Evolutionary conservation across 306 rosid genomes (phyloP), one percentile per base, ranked within the genome.

Genomic region (Vicia sativa): DNA sequence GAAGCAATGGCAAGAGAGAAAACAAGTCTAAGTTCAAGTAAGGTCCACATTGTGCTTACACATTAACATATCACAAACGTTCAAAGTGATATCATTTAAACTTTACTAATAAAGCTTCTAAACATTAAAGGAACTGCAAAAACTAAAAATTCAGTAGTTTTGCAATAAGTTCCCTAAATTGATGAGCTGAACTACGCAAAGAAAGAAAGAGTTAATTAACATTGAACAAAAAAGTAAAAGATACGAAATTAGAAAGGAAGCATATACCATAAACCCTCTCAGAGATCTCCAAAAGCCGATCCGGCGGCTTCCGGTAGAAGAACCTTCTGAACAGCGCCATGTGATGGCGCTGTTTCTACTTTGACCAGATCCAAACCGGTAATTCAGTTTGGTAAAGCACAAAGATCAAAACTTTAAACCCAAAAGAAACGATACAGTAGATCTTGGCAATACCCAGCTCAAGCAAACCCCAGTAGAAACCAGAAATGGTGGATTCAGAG

Each of bases 271-370:
- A 93, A 34, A 93, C 99, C 70, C 99, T 83, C 67, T 93, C 99
- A 11, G 97, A 87, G 84, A 93, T 93, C 87, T 93, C 97, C 3
- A 93, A 93, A 73, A 93, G 99, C 77, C 95, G 97, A 88, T 93
- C 96, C 76, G 99, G 99, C 68, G 99, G 99, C 88, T 90, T 93
- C 81, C 97, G 81, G 78, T 90, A 90, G 68, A 93, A 93, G 70
- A 93, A 84, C 62, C 93, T 81, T 78, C 97, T 84, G 86, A 93
- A 93, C 96, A 93, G 99, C 97, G 97, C 99, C 99, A 93, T 93
- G 56, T 4, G 83, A 82, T 78, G 97, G 97, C 99, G 99, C 99
- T 90, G 97, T 86, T 93, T 76, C 90, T 80, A 73, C 87, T 79
- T 75, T 66, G 88, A 84, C 81, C 80, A 77, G 90, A 87, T 88